phyloP scores from a whole-genome alignment of 2,329 filamentous ascomycete genomes.

The Penicillium sp. region DNA sequence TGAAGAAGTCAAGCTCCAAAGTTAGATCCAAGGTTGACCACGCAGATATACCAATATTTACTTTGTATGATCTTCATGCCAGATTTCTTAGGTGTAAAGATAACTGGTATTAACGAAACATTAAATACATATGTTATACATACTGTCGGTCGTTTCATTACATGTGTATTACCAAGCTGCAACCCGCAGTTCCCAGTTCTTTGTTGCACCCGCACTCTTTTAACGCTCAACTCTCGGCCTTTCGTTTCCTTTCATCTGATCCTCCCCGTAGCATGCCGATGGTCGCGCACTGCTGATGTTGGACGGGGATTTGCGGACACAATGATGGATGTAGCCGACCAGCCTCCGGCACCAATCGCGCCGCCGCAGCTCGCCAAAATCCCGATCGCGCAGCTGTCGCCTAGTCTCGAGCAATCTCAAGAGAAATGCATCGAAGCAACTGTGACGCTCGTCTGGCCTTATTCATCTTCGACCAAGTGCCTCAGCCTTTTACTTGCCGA shows the following conservation, averaged over 20 bases:
- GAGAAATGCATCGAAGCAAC: conserved; percentile 60
- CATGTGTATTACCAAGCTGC: not conserved
- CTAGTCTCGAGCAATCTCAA: conserved; percentile 28
- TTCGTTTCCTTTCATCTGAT: not conserved
- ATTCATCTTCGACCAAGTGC: conserved; percentile 72
- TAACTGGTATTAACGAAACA: not conserved
- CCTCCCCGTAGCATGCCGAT: not conserved
- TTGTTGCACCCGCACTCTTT: conserved; percentile 1
- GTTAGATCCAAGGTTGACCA: not conserved
- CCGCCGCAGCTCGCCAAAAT: conserved; percentile 26
- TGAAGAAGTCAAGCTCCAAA: not conserved
- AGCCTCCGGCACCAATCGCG: conserved; percentile 22
- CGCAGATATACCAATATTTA: not conserved
- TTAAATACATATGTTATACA: not conserved
- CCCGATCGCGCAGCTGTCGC: conserved; percentile 45
- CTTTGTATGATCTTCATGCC: not conserved
- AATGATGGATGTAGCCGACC: conserved; percentile 32
- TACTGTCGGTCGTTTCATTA: not conserved
- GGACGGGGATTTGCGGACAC: conserved; percentile 13
- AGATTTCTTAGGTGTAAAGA: not conserved
- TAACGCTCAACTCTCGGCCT: not conserved
- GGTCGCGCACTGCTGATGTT: conserved; percentile 3
- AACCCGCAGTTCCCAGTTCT: conserved; percentile 1
- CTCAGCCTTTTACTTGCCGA: conserved; percentile 82
- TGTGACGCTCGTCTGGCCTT: conserved; percentile 88